These are phyloP conservation scores for Hymenoscyphus fraxineus DNA, from an alignment of 2,329 filamentous ascomycete genomes.

Conservation along the genomic window DNA sequence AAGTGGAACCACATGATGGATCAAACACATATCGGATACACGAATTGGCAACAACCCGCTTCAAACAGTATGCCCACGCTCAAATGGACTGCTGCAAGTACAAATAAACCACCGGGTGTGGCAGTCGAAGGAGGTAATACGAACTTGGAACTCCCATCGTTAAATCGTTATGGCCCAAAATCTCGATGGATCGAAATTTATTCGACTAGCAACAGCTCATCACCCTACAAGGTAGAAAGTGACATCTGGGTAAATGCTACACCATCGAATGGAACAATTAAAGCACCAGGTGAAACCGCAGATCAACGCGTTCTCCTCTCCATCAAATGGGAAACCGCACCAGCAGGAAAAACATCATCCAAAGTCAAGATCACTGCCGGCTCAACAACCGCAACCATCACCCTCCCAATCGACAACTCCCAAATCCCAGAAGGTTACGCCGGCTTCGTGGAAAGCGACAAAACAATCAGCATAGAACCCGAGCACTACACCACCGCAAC, in stretches of 20 bases:
- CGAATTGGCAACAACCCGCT: constrained; percentile 17
- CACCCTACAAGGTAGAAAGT: constrained; percentile 13
- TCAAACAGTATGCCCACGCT: constrained; percentile 16
- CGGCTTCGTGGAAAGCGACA: constrained; percentile 24
- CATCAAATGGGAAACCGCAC: constrained; percentile 14
- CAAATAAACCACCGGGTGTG: constrained; percentile 10
- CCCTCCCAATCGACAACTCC: constrained; percentile 14
- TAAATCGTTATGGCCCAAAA: constrained; percentile 13
- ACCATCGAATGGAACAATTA: constrained; percentile 13
- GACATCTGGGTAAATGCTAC: constrained; percentile 15
- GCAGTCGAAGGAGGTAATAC: constrained; percentile 19
- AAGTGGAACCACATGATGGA: constrained; percentile 26
- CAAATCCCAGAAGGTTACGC: constrained; percentile 6
- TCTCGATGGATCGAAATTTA: constrained; percentile 19
- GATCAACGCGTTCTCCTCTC: constrained; percentile 18
- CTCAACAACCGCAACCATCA: constrained; percentile 9
- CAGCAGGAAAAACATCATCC: constrained; percentile 10
- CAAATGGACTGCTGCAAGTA: constrained; percentile 10
- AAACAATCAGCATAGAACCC: constrained; percentile 50
- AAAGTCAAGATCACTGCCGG: constrained; percentile 13
- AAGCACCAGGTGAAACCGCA: constrained; percentile 13
- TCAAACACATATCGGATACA: constrained; percentile 21
- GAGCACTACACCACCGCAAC: constrained; percentile 44
- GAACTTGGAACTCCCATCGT: constrained; percentile 10
- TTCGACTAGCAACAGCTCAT: constrained; percentile 10